Percentiles rank a stretch among this genome's conserved stretches.
These are phyloP conservation scores for Epichloe sylvatica DNA, from an alignment of 2,329 filamentous ascomycete species.

Conservation along the genomic window DNA sequence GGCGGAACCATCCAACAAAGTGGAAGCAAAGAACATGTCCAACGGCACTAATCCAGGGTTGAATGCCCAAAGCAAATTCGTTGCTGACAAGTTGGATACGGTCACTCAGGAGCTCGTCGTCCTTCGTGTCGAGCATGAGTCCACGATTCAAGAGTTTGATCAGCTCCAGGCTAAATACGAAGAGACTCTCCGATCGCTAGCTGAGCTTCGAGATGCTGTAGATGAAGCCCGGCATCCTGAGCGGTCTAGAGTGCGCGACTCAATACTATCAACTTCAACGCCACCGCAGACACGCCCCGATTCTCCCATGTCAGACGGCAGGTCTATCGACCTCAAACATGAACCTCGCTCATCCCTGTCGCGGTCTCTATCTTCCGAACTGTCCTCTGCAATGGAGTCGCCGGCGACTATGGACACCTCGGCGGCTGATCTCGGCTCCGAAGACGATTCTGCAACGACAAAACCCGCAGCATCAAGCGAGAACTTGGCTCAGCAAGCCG, in stretches of 20 bases:
- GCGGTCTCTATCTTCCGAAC: conserved; percentile 84
- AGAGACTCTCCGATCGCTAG: conserved; percentile 66
- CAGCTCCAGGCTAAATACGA: conserved; percentile 79
- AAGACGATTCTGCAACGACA: conserved; percentile 30
- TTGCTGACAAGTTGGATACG: conserved; percentile 82
- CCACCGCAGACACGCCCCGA: conserved; percentile 45
- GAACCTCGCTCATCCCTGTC: conserved; percentile 53
- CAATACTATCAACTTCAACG: conserved; percentile 33
- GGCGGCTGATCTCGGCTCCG: conserved; percentile 35
- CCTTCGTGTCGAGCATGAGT: conserved; percentile 79
- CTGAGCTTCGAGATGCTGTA: conserved; percentile 71
- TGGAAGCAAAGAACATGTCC: conserved; percentile 26
- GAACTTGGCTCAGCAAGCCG: conserved; percentile 22
- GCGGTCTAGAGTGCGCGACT: conserved; percentile 35
- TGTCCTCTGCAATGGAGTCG: conserved; percentile 75
- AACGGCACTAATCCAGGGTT: conserved; percentile 37
- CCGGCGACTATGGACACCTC: conserved; percentile 50
- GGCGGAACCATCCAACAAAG: neutral
- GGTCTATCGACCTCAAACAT: conserved; percentile 57
- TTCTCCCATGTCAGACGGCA: conserved; percentile 73
- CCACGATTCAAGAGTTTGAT: conserved; percentile 67
- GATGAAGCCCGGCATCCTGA: conserved; percentile 61
- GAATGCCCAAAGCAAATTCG: conserved; percentile 69
- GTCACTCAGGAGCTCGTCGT: conserved; percentile 87
- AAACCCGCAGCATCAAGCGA: conserved; percentile 27